A percentile compares a stretch with the other conserved stretches of the same genome.
These are phyloP conservation scores for Dioszegia hungarica DNA, from an alignment of 768 basidiomycete genomes.

Conservation along the genomic window DNA sequence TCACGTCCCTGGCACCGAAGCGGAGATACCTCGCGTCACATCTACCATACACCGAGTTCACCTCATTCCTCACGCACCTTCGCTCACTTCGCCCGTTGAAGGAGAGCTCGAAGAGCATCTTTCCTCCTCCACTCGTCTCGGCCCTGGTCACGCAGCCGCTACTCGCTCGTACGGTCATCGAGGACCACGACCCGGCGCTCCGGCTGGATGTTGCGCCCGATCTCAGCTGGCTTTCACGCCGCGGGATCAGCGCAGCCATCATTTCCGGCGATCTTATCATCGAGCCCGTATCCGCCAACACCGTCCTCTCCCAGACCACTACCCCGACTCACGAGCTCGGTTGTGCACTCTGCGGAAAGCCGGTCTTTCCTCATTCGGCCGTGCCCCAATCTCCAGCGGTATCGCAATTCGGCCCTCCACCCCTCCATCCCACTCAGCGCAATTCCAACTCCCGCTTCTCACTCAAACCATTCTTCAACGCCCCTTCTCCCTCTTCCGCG, in stretches of 20 bases:
- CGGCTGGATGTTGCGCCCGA: slow-evolving; percentile 91
- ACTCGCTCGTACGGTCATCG: slow-evolving; percentile 64
- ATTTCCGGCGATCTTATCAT: slow-evolving; percentile 80
- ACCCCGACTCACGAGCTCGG: slow-evolving; percentile 55
- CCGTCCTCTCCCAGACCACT: slow-evolving; percentile 59
- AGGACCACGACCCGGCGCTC: slow-evolving; percentile 90
- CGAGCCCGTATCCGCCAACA: slow-evolving; percentile 69
- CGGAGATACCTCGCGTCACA: slow-evolving; percentile 56
- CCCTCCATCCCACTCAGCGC: slow-evolving; percentile 58
- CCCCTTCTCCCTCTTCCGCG: slow-evolving; percentile 37
- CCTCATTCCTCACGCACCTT: slow-evolving; percentile 70
- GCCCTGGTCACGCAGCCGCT: slow-evolving; percentile 75
- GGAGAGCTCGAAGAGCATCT: slow-evolving; percentile 41
- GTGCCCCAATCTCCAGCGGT: slow-evolving; percentile 3
- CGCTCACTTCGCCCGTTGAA: slow-evolving; percentile 64
- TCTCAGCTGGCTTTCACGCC: slow-evolving; percentile 86
- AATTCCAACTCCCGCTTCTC: slow-evolving; percentile 47
- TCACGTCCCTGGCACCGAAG: neutral
- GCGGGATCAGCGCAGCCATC: slow-evolving; percentile 76
- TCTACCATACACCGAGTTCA: slow-evolving; percentile 72
- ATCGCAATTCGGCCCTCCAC: slow-evolving; percentile 45
- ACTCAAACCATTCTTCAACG: slow-evolving; percentile 49
- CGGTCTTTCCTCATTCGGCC: slow-evolving; percentile 50
- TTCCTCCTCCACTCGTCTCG: slow-evolving; percentile 60
- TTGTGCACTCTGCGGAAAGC: slow-evolving; percentile 73